Evolutionary conservation across 768 basidiomycete genomes (phyloP), one percentile per base, ranked within the genome.

Genomic region (Udeniomyces megalosporus): DNA sequence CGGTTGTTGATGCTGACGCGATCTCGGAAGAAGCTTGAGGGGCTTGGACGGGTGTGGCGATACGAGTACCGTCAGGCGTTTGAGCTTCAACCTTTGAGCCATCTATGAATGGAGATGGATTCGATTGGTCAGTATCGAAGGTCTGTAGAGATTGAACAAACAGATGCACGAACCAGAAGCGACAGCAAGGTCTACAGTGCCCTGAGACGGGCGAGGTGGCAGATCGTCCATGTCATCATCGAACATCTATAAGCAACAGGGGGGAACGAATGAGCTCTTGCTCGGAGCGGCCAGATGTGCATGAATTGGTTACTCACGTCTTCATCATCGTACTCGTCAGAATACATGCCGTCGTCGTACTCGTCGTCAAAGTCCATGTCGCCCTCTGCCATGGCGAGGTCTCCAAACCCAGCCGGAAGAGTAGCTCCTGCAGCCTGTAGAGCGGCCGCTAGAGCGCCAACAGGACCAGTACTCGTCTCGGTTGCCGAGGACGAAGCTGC

Each of bases 41-140:
- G 29, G 24, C 24, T 48, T 81, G 79, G 59, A 78, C 84, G 0
- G 95, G 93, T 4, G 95, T 97, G 2, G 87, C 82, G 32, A 99
- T 83, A 17, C 90, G 82, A 0, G 92, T 97, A 0, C 95, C 95
- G 67, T 96, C 90, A 3, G 95, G 92, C 0, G 95, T 96, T 71
- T 95, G 88, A 1, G 92, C 95, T 70, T 91, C 89, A 10, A 97
- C 80, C 71, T 85, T 88, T n/a, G 85, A 84, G 8, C 90, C 92
- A 73, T 93, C 91, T 86, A 62, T 54, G 20, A 29, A 34, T 56
- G 31, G 14, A 2, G 42, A 45, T 11, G 31, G 28, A 47, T 11
- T 17, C 3, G 51, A 22, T 11, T 12, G 15, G 42, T n/a, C n/a
- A n/a, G n/a, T n/a, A 48, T 15, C 5, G 14, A 4, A 26, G 26